These are phyloP conservation scores for Corchorus capsularis DNA, from an alignment of 345 rosid species.

Conservation along the genomic window DNA sequence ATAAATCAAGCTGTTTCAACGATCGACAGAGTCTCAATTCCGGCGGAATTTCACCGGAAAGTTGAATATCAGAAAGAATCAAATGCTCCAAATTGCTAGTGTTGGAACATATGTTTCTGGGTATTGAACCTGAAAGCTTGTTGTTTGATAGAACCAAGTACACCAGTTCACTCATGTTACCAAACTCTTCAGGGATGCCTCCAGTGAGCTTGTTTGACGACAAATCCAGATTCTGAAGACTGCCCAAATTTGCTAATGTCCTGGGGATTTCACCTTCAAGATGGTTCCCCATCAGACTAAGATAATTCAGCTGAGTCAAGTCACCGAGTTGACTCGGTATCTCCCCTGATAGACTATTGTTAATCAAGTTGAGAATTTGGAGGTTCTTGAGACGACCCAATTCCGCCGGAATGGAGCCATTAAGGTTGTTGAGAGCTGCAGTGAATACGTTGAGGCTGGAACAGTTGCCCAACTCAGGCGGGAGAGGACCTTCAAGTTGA, in stretches of 20 bases:
- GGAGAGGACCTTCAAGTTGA: slow-evolving; percentile 68
- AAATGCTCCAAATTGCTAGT: slow-evolving; percentile 52
- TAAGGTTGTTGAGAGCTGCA: slow-evolving; percentile 58
- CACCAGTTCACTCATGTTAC: slow-evolving; percentile 63
- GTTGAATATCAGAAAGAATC: slow-evolving; percentile 53
- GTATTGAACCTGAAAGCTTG: slow-evolving; percentile 57
- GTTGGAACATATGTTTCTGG: slow-evolving; percentile 57
- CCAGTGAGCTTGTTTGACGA: slow-evolving; percentile 73
- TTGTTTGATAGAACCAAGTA: slow-evolving; percentile 63
- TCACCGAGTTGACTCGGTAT: slow-evolving; percentile 65
- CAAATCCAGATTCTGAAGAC: slow-evolving; percentile 68
- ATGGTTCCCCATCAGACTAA: slow-evolving; percentile 68
- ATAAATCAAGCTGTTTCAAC: slow-evolving; percentile 72
- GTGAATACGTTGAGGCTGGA: slow-evolving; percentile 57
- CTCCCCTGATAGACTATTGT: slow-evolving; percentile 74
- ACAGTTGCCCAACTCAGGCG: slow-evolving; percentile 74
- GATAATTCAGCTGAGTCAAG: slow-evolving; percentile 57
- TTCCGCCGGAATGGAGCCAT: slow-evolving; percentile 72
- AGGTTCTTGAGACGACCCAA: slow-evolving; percentile 57
- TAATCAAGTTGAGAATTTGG: slow-evolving; percentile 59
- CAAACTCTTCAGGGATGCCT: slow-evolving; percentile 69
- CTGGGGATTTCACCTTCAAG: slow-evolving; percentile 67
- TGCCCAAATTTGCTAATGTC: slow-evolving; percentile 45
- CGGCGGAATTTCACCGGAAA: slow-evolving; percentile 68
- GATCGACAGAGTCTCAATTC: slow-evolving; percentile 61